Base-by-base conservation (phyloP, 176 grass and related monocot species). In the Elymus sibiricus region DNA sequence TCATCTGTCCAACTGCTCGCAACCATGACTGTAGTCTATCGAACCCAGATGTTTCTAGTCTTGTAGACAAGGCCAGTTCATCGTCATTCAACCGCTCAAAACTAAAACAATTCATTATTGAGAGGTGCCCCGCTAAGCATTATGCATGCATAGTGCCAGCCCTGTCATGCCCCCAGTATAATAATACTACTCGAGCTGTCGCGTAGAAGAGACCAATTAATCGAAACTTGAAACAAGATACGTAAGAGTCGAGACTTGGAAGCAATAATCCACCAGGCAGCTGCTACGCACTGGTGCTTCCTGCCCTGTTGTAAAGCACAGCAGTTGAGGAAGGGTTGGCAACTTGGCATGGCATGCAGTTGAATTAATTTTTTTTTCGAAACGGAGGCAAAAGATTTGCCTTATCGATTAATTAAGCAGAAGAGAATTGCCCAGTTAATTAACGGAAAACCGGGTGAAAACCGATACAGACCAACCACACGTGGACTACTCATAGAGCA, bases 11-110 rank as follows among this genome's bases (percentile, higher is more conserved):
- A 58, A 58, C 53, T 58, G 53, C 53, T 58, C 2, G 53, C 53
- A 19, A 58, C 53, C 53, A 58, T 22, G 53, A 58, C 22, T 58
- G 53, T 53, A 19, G 15, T 51, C 15, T 0, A 56, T 21, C 0
- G 53, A 56, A 21, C 65, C 22, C 70, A n/a, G 59, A 7, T 21
- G 64, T 59, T 78, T 49, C 86, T 69, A 82, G 64, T n/a, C n/a
- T n/a, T n/a, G n/a, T n/a, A 56, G 51, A 56, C 0, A 56, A 56
- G 51, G 51, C 51, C 51, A 21, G 51, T 55, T 55, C 17, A 55
- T 55, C 5, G 51, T 2, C 51, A 56, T 56, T 58, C 53, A 58
- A 58, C 53, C 53, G 19, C 19, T 22, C 7, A 1, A 22, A 58
- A 58, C 53, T 58, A 22, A 21, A 58, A 58, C 53, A 58, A 22